Evolutionary conservation across 1,284 basidiomycete genomes (phyloP).

Genomic region (Malassezia obtusa): DNA sequence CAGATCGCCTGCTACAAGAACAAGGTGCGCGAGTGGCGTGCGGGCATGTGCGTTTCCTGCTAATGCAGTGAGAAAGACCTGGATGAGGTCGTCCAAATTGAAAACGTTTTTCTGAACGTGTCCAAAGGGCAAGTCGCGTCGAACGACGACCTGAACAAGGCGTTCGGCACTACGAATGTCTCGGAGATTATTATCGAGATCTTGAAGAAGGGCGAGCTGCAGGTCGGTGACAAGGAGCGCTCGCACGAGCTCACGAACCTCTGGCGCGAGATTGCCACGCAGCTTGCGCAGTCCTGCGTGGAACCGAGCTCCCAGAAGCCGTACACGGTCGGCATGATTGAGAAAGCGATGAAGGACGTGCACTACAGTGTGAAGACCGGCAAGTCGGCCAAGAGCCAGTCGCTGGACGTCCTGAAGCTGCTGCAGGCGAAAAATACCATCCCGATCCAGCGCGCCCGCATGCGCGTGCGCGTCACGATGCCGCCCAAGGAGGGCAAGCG

Average conservation of each 20-base stretch:
- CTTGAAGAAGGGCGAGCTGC: slow-evolving; percentile 86
- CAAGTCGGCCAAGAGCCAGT: slow-evolving; percentile 79
- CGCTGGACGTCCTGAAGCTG: slow-evolving; percentile 79
- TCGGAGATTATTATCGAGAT: slow-evolving; percentile 80
- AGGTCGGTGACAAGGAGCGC: slow-evolving; percentile 93
- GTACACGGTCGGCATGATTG: slow-evolving; percentile 89
- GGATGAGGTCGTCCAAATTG: slow-evolving; percentile 93
- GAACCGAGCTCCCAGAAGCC: slow-evolving; percentile 80
- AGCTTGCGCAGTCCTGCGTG: slow-evolving; percentile 88
- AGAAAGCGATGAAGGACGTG: slow-evolving; percentile 91
- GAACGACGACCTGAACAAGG: slow-evolving; percentile 76
- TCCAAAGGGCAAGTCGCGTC: slow-evolving; percentile 91
- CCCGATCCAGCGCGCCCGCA: slow-evolving; percentile 79
- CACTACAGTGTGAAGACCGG: slow-evolving; percentile 79
- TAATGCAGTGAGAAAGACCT: slow-evolving; percentile 64
- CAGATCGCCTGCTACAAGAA: slow-evolving; percentile 97
- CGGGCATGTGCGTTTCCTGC: slow-evolving; percentile 57
- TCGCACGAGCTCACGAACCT: slow-evolving; percentile 74
- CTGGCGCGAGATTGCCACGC: slow-evolving; percentile 82
- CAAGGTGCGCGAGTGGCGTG: slow-evolving; percentile 92
- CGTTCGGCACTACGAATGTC: slow-evolving; percentile 69
- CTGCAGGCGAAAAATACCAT: slow-evolving; percentile 64
- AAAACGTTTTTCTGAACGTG: slow-evolving; percentile 89
- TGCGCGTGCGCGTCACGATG: slow-evolving; percentile 78
- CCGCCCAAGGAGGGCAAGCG: slow-evolving; percentile 63